These are phyloP conservation scores for Telopea speciosissima DNA, from an alignment of 177 flowering plant species.

Conservation along the genomic window DNA sequence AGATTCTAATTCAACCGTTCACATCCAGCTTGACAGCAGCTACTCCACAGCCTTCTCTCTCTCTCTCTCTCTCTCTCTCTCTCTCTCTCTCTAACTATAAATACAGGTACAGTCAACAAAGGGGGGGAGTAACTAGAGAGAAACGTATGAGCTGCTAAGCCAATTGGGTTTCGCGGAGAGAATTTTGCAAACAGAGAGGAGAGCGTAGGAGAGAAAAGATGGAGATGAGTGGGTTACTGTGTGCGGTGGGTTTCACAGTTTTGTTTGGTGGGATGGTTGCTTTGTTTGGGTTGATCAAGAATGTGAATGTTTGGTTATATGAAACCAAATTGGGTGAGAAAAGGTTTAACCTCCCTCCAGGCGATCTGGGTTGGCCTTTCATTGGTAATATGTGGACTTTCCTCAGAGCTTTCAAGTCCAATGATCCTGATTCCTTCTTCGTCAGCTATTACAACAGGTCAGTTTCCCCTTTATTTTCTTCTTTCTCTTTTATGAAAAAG, in stretches of 20 bases:
- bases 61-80: background rate
- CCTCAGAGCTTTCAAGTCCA: slow-evolving; percentile 67
- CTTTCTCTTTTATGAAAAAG: too few species aligned
- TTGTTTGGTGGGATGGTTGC: slow-evolving; percentile 16
- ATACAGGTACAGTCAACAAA: too few species aligned
- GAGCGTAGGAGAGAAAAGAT: background rate
- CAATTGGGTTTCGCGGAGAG: too few species aligned
- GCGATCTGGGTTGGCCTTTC: slow-evolving; percentile 82
- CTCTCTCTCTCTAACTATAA: background rate
- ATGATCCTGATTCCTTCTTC: slow-evolving; percentile 71
- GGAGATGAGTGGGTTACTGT: background rate
- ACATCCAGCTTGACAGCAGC: too few species aligned
- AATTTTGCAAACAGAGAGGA: background rate
- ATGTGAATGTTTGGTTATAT: slow-evolving; percentile 46
- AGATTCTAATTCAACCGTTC: too few species aligned
- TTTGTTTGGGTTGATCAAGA: slow-evolving; percentile 28
- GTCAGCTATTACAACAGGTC: slow-evolving; percentile 50
- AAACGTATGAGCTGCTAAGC: background rate
- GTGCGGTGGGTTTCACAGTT: slow-evolving; percentile 4
- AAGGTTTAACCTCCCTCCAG: slow-evolving; percentile 57
- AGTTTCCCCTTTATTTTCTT: slow-evolving; percentile 10
- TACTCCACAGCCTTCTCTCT: too few species aligned
- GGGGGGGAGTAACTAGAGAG: background rate
- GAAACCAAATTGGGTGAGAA: slow-evolving; percentile 48
- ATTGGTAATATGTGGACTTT: slow-evolving; percentile 85